Base-by-base conservation (phyloP, 495 filamentous ascomycete genomes). In the Penicillium odoratum region DNA sequence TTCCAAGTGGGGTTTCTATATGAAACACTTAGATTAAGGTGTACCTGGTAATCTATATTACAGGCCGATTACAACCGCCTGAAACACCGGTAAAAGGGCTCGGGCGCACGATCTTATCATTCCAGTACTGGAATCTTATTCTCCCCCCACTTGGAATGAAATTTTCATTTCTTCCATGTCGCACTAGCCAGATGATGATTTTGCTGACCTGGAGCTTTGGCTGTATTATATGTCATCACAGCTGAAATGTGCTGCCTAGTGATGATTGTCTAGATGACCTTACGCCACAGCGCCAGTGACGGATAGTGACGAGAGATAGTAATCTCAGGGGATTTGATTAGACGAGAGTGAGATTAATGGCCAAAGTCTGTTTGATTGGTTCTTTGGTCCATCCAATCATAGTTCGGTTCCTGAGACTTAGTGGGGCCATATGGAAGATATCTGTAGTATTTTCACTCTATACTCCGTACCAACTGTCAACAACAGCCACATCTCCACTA, bases 291-390 rank as follows among this genome's bases (percentile, higher is more conserved):
- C 44, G 44, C 21, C 18, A 47, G 21, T 29, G 44, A 47, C 44
- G n/a, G 44, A 8, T 8, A 47, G 44, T 47, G 44, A 47, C 44
- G n/a, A 21, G 10, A 15, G 26, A 5, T 9, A 13, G 44, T 13
- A 28, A 26, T 25, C 11, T 25, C 21, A 11, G 21, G 44, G 28
- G 9, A 16, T 18, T 38, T 51, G 15, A 38, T 51, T 51, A 42
- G 49, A 36, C 49, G 49, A 51, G 33, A 9, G 33, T 40, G 31
- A 51, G 33, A 51, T 51, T 51, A 40, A 51, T 40, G 49, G 49
- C 34, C 7, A 38, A 10, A 36, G 15, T 18, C 31, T n/a, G 15
- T 28, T 36, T 50, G 48, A 33, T 50, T 50, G 29, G 28, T 33
- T 33, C 33, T 36, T 3, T 40, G 34, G 49, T 51, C 16, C 21